Conservation (phyloP, 179 eudicot species). For the Heliamphora pulchella region DNA sequence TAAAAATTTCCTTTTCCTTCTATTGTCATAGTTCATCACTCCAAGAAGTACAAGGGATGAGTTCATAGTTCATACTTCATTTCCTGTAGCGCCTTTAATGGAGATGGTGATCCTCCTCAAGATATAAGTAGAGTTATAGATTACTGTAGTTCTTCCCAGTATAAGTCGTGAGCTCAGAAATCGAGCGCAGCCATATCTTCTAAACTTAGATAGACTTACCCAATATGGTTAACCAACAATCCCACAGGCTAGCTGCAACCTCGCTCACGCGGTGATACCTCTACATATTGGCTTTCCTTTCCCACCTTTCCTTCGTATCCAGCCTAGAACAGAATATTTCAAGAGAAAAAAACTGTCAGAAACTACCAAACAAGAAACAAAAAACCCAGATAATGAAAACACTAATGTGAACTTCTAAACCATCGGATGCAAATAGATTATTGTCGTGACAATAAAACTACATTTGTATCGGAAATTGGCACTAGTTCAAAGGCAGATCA, state of each 20-base stretch:
- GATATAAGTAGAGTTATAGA: not conserved
- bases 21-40: no score
- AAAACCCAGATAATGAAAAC: not conserved
- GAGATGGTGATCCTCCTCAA: not conserved
- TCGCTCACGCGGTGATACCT: not conserved
- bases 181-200: not conserved
- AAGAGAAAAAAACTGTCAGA: not conserved
- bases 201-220: not conserved
- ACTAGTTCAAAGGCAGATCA: not conserved
- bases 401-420: not conserved
- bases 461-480: constrained; percentile 1
- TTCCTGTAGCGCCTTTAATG: no score
- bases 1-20: no score
- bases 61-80: no score
- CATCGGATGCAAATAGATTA: not conserved
- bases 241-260: not conserved
- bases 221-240: not conserved
- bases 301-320: constrained; percentile 53
- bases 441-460: not conserved
- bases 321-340: constrained; percentile 26
- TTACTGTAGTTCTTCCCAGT: not conserved
- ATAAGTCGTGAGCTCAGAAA: not conserved
- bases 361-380: not conserved
- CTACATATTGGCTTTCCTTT: constrained; percentile 52
- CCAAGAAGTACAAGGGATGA: no score